A percentile compares a stretch with the other conserved stretches of the same genome.
Conservation (phyloP, 352 stramenopile species). For the Globisporangium abappressorium region DNA sequence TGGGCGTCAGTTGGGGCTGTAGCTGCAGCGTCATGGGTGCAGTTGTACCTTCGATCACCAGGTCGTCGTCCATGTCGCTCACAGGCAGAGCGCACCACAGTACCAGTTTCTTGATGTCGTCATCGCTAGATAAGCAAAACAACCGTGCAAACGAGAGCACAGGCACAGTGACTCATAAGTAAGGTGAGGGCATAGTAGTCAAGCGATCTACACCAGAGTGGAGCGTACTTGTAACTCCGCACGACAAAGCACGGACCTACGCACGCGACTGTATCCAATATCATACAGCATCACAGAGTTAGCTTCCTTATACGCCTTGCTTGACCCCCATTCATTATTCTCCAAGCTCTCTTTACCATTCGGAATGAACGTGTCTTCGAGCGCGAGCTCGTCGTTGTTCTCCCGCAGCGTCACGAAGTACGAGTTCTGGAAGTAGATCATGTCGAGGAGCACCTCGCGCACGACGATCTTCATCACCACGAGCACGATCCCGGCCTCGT, state of each 20-base stretch:
- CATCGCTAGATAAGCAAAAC: constrained; percentile 29
- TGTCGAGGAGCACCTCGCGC: constrained; percentile 56
- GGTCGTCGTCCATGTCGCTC: background rate
- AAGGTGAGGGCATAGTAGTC: no score
- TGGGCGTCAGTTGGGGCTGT: background rate
- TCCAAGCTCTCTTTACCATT: constrained; percentile 25
- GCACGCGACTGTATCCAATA: constrained; percentile 29
- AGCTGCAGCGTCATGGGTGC: background rate
- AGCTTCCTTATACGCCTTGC: background rate
- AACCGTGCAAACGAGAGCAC: background rate
- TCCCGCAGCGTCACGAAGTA: constrained; percentile 58
- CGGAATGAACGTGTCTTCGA: constrained; percentile 63
- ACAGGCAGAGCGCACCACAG: constrained; percentile 55
- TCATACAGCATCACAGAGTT: background rate
- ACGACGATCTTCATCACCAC: constrained; percentile 72
- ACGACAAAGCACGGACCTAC: constrained; percentile 55
- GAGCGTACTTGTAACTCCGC: constrained; percentile 39
- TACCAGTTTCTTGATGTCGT: constrained; percentile 58
- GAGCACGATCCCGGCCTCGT: constrained; percentile 35
- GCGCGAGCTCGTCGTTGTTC: constrained; percentile 46
- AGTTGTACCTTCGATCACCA: constrained; percentile 10
- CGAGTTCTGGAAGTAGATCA: constrained; percentile 59
- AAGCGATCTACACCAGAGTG: no score
- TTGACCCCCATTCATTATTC: background rate
- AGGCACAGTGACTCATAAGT: no score